Evolutionary conservation across 2,329 filamentous ascomycete genomes (phyloP).

Genomic region (Epichloe festucae): DNA sequence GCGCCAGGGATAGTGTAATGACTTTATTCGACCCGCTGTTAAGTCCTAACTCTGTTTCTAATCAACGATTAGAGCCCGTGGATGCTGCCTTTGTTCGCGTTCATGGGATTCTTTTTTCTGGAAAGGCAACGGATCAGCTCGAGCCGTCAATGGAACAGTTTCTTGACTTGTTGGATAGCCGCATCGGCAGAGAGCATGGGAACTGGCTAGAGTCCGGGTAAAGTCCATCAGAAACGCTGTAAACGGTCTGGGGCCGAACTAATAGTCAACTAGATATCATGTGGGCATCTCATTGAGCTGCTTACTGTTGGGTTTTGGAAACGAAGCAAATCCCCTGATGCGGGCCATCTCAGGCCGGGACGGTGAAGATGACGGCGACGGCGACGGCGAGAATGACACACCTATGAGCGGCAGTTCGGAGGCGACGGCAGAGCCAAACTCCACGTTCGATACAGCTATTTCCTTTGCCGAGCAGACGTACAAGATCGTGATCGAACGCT

Average conservation of each 20-base stretch:
- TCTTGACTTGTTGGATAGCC: constrained; percentile 36
- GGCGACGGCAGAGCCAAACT: constrained; percentile 8
- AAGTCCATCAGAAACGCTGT: constrained; percentile 3
- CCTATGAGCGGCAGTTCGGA: constrained; percentile 14
- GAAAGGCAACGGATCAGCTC: constrained; percentile 33
- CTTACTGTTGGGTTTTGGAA: constrained; percentile 21
- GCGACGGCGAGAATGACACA: constrained; percentile 14
- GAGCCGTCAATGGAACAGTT: constrained; percentile 34
- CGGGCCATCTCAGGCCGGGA: constrained; percentile 20
- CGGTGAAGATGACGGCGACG: constrained; percentile 13
- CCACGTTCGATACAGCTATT: constrained; percentile 23
- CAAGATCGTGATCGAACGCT: constrained; percentile 33
- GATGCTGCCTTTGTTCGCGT: constrained; percentile 50
- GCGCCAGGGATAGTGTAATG: constrained; percentile 56
- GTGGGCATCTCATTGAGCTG: constrained; percentile 20
- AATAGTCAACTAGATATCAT: constrained; percentile 16
- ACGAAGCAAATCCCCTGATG: constrained; percentile 33
- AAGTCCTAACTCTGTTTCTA: constrained; percentile 14
- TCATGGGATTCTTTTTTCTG: constrained; percentile 51
- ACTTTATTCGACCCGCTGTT: constrained; percentile 53
- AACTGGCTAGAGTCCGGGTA: constrained; percentile 39
- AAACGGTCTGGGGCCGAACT: not conserved
- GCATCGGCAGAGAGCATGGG: constrained; percentile 37
- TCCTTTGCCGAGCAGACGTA: constrained; percentile 31
- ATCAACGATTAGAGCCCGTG: constrained; percentile 22